A percentile compares a stretch with the other conserved stretches of the same genome.
phyloP scores from a whole-genome alignment of 306 rosid genomes.

The Cotoneaster glaucophyllus region DNA sequence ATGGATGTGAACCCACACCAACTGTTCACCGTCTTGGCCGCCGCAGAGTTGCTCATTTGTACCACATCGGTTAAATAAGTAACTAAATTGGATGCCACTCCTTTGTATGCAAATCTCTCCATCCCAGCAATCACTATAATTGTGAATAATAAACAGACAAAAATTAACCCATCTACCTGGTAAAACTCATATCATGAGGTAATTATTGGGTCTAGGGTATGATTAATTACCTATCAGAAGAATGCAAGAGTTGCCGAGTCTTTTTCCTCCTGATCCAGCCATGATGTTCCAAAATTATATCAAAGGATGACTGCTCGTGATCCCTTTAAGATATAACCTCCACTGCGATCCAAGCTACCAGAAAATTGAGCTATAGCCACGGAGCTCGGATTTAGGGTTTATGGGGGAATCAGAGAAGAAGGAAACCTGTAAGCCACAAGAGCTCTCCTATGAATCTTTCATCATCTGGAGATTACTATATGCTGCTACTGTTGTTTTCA shows the following conservation, averaged over 20 bases:
- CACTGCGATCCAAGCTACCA: no score
- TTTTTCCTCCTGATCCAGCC: conserved; percentile 37
- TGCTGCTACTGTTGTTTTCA: not conserved
- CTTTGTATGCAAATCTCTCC: conserved; percentile 92
- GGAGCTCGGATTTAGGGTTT: not conserved
- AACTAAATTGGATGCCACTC: conserved; percentile 79
- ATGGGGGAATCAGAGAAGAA: not conserved
- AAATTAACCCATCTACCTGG: not conserved
- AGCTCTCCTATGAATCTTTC: conserved; percentile 5
- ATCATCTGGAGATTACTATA: not conserved
- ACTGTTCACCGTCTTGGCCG: conserved; percentile 74
- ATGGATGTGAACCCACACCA: conserved; percentile 91
- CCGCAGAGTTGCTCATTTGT: conserved; percentile 78
- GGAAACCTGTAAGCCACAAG: not conserved
- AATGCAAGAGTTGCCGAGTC: conserved; percentile 62
- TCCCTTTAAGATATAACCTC: no score
- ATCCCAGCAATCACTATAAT: conserved; percentile 64
- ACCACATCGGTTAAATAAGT: conserved; percentile 79
- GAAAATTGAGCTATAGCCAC: no score
- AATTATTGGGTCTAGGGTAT: not conserved
- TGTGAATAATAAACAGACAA: not conserved
- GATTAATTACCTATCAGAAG: conserved; percentile 67
- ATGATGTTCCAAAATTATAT: conserved; percentile 10
- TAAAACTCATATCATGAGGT: not conserved
- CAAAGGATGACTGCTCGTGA: not conserved